phyloP scores from a whole-genome alignment of 306 rosid species.

The Fragaria vesca region DNA sequence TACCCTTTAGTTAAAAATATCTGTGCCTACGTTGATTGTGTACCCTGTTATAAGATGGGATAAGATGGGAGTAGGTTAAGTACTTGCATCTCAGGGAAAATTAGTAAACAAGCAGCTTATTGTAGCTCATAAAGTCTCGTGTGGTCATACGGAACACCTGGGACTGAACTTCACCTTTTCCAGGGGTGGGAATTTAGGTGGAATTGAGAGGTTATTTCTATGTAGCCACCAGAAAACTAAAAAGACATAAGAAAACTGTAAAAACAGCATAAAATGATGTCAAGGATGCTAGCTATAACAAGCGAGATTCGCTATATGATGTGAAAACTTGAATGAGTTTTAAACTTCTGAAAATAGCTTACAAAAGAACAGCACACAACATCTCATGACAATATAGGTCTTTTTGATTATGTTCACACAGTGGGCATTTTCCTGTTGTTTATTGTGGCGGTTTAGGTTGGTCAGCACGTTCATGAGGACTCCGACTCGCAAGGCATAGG shows the following conservation, averaged over 20 bases:
- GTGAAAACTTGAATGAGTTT: not conserved
- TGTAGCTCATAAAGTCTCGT: not conserved
- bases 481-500: not conserved
- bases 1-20: not conserved
- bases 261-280: not conserved
- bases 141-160: not conserved
- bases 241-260: not conserved
- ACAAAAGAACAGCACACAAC: not conserved
- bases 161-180: not conserved
- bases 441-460: not conserved
- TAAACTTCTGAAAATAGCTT: not conserved
- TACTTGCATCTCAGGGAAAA: not conserved
- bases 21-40: not conserved
- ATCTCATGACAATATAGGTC: not conserved
- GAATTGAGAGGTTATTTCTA: not conserved
- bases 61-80: conserved; percentile 7
- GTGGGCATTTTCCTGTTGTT: not conserved
- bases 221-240: not conserved
- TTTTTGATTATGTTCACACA: not conserved
- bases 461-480: not conserved
- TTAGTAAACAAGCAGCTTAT: not conserved
- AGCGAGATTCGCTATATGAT: not conserved
- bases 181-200: not conserved
- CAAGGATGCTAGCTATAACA: not conserved
- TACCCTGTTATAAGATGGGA: not conserved